phyloP scores from a whole-genome alignment of 441 rosid genomes.

The Erodium texanum region DNA sequence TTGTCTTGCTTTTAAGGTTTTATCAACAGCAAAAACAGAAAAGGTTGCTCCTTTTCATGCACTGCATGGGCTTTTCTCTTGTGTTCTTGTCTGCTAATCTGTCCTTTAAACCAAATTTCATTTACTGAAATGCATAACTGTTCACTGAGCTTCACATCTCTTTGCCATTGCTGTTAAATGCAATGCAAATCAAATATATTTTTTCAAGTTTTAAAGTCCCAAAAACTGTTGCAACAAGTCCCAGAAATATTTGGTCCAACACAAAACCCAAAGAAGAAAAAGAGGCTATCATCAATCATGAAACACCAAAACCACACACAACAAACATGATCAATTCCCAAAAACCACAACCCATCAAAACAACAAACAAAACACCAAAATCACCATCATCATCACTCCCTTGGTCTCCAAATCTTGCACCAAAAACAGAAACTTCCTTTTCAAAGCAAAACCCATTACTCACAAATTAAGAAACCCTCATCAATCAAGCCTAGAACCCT shows the following conservation, averaged over 20 bases:
- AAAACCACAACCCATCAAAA: neutral
- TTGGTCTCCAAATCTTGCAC: neutral
- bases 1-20: neutral
- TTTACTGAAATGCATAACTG: no score
- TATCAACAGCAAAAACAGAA: no score
- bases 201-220: neutral
- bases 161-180: no score
- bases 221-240: neutral
- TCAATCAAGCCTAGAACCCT: neutral
- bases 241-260: neutral
- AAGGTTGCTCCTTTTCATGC: neutral
- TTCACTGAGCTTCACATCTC: no score
- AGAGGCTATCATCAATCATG: no score
- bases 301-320: neutral
- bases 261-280: neutral
- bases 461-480: neutral
- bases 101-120: no score
- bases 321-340: neutral
- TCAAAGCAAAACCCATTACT: neutral
- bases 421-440: constrained; percentile 3
- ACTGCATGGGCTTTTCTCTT: neutral
- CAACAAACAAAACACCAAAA: neutral
- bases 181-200: no score
- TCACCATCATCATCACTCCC: neutral
- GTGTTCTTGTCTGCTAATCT: no score